Conservation (phyloP, 371 early-diverging fungal genomes). For the Nosema muscidifuracis region DNA sequence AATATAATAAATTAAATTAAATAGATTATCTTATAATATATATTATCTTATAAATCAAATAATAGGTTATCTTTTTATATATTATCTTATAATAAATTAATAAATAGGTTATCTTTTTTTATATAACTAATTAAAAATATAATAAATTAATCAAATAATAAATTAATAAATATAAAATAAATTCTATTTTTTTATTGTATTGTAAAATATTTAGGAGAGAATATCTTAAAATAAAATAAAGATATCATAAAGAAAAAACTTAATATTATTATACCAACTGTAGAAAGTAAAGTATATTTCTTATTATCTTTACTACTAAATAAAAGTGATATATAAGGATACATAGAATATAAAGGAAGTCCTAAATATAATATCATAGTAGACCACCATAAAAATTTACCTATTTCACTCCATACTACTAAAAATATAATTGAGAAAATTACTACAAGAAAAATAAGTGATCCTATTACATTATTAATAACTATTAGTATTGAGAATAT, state of each 20-base stretch:
- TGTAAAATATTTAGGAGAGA: background rate
- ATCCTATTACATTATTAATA: background rate
- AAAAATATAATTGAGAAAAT: background rate
- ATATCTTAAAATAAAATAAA: background rate
- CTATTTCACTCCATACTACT: background rate
- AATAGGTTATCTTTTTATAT: too few species aligned
- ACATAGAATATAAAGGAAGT: slow-evolving; percentile 18
- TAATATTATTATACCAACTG: background rate
- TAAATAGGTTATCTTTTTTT: too few species aligned
- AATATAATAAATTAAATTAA: too few species aligned
- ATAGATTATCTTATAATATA: too few species aligned
- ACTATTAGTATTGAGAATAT: background rate
- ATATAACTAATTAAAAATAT: too few species aligned
- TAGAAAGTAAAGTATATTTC: background rate
- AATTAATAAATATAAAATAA: too few species aligned
- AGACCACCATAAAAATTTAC: slow-evolving; percentile 2
- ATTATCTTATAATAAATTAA: too few species aligned
- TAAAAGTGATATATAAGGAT: background rate
- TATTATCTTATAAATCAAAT: too few species aligned
- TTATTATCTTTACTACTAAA: background rate
- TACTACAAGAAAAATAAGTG: background rate
- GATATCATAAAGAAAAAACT: background rate
- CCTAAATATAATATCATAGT: slow-evolving; percentile 3
- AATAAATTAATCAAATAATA: too few species aligned
- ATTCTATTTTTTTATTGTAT: too few species aligned